Conservation (phyloP, 441 rosid genomes). For the Pelargonium citronellum region DNA sequence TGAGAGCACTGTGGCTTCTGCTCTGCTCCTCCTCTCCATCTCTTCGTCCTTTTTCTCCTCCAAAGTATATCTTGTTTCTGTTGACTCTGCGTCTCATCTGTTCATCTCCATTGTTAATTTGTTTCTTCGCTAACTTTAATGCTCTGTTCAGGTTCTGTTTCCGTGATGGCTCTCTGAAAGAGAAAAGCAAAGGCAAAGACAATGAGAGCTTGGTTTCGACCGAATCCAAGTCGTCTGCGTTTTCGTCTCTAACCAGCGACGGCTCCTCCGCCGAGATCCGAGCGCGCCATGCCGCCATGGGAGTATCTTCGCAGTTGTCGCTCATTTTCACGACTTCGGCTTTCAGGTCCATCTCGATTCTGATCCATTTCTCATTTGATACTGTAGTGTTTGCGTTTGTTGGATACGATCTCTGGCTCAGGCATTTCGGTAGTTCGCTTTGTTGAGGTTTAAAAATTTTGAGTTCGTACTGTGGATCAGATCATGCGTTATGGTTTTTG, state of each 20-base stretch:
- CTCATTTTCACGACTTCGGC: conserved; percentile 16
- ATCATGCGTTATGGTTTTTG: neutral
- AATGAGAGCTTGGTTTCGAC: conserved; percentile 30
- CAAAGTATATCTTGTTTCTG: conserved; percentile 25
- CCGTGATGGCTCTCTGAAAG: conserved; percentile 21
- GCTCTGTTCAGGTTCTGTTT: conserved; percentile 22
- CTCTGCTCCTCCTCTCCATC: conserved; percentile 75
- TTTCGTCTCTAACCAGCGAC: conserved; percentile 38
- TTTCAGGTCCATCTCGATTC: conserved; percentile 23
- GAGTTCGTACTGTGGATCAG: neutral
- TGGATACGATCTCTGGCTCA: neutral
- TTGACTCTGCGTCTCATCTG: neutral
- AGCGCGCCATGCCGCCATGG: conserved; percentile 31
- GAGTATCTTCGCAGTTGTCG: conserved; percentile 8
- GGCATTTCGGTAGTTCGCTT: neutral
- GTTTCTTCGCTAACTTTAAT: neutral
- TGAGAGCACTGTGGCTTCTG: conserved; percentile 69
- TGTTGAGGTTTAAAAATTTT: neutral
- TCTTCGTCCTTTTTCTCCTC: conserved; percentile 22
- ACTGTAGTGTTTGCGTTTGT: neutral
- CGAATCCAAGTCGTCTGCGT: conserved; percentile 35
- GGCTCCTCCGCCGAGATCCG: conserved; percentile 28
- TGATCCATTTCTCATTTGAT: neutral
- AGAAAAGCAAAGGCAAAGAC: conserved; percentile 21
- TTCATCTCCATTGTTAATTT: neutral